Conservation (phyloP, 176 grass and related monocot species). For the Aegilops tauschii region DNA sequence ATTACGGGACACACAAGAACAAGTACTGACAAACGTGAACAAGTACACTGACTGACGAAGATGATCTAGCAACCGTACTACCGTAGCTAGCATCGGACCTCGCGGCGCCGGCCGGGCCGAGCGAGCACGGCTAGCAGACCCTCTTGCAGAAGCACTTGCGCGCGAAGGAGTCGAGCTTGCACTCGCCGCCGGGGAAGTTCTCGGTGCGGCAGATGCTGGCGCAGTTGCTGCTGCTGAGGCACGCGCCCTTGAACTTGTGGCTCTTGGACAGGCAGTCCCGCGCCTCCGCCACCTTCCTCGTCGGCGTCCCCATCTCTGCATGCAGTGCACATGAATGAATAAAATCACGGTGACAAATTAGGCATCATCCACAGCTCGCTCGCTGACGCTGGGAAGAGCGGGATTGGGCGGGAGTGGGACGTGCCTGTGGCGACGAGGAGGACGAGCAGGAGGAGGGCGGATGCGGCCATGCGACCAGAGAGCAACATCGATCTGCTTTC, state of each 20-base stretch:
- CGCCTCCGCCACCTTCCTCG: slow-evolving; percentile 48
- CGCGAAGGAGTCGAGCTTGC: slow-evolving; percentile 1
- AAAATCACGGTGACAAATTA: too few species aligned
- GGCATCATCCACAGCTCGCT: neutral
- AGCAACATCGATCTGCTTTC: slow-evolving; percentile 17
- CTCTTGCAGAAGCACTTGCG: slow-evolving; percentile 75
- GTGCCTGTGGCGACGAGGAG: slow-evolving; percentile 62
- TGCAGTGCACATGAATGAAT: too few species aligned
- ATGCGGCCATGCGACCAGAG: slow-evolving; percentile 38
- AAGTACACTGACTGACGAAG: too few species aligned
- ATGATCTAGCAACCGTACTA: neutral
- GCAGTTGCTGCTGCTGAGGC: slow-evolving; percentile 58
- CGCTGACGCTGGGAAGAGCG: too few species aligned
- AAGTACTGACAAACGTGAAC: too few species aligned
- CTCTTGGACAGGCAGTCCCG: slow-evolving; percentile 71
- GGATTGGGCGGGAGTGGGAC: too few species aligned
- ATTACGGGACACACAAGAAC: too few species aligned
- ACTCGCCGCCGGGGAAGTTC: slow-evolving; percentile 58
- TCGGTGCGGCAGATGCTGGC: slow-evolving; percentile 63
- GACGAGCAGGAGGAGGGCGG: slow-evolving; percentile 42
- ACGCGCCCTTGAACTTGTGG: slow-evolving; percentile 60
- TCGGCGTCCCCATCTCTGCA: slow-evolving; percentile 52
- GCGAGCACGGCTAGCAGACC: slow-evolving; percentile 29
- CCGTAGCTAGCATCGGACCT: neutral
- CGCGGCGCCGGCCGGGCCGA: neutral